Evolutionary conservation across 192 early-diverging fungal genomes (phyloP).

Genomic region (Dissophora ornata): DNA sequence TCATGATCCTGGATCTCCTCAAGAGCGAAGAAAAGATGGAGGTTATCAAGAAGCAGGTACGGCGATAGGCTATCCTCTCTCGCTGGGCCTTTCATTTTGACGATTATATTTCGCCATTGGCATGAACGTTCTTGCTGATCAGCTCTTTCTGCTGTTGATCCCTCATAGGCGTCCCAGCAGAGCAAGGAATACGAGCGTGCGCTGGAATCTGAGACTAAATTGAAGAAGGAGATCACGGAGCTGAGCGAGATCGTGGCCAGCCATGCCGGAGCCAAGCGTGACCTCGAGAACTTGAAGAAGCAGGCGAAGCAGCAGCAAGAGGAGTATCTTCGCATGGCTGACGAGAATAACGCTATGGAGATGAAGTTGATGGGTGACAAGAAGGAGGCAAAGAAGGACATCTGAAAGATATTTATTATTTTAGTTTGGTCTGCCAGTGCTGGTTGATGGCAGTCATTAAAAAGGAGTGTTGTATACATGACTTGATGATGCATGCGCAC

Average conservation of each 20-base stretch:
- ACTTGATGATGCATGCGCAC: too few relatives aligned
- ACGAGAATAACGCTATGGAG: slow-evolving; percentile 50
- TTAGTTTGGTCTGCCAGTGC: not conserved
- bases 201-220: slow-evolving; percentile 40
- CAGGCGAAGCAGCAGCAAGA: slow-evolving; percentile 55
- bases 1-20: slow-evolving; percentile 63
- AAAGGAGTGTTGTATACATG: too few relatives aligned
- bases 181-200: slow-evolving; percentile 51
- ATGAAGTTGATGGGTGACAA: slow-evolving; percentile 28
- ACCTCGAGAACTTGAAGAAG: slow-evolving; percentile 60
- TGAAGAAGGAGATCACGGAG: slow-evolving; percentile 52
- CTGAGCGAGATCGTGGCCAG: slow-evolving; percentile 36
- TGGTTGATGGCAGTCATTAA: too few relatives aligned
- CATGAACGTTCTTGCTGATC: too few relatives aligned
- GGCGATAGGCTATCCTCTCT: too few relatives aligned
- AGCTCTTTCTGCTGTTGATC: too few relatives aligned
- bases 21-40: slow-evolving; percentile 64
- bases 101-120: too few relatives aligned
- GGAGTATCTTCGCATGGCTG: slow-evolving; percentile 57
- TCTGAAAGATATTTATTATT: slow-evolving; percentile 11
- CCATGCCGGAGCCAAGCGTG: slow-evolving; percentile 27
- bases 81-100: not conserved
- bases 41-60: slow-evolving; percentile 51
- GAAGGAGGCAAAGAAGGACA: slow-evolving; percentile 51
- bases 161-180: slow-evolving; percentile 53